phyloP scores from a whole-genome alignment of 1,284 basidiomycete species.

The Hymenochaete sp. region DNA sequence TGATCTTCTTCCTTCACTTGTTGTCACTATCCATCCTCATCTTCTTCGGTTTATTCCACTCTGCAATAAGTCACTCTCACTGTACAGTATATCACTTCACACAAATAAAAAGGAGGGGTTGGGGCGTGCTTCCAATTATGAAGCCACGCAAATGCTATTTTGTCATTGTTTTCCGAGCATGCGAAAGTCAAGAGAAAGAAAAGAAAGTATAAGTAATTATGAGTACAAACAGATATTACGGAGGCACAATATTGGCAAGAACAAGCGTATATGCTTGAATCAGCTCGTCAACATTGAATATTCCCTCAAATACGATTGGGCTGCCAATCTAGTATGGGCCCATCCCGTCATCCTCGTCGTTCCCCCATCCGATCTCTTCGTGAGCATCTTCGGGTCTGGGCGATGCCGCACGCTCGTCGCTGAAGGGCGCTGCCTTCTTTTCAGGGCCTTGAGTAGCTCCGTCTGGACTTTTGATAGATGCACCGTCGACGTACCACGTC shows the following conservation, averaged over 20 bases:
- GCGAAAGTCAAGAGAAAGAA: too few species aligned
- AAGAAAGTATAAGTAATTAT: background rate
- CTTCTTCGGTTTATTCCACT: too few species aligned
- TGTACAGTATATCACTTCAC: too few species aligned
- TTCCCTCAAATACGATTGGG: background rate
- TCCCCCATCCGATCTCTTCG: conserved; percentile 32
- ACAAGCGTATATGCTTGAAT: background rate
- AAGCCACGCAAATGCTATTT: too few species aligned
- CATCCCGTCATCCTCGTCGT: conserved; percentile 22
- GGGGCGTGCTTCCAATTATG: too few species aligned
- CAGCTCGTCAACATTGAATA: background rate
- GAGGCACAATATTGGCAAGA: background rate
- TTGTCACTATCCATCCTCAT: too few species aligned
- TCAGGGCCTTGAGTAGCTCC: conserved; percentile 10
- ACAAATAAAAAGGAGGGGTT: too few species aligned
- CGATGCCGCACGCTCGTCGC: conserved; percentile 19
- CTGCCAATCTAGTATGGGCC: too few species aligned
- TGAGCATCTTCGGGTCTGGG: conserved; percentile 31
- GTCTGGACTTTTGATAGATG: conserved; percentile 16
- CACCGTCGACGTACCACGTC: conserved; percentile 47
- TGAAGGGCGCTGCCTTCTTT: conserved; percentile 9
- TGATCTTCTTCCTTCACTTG: background rate
- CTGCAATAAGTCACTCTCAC: too few species aligned
- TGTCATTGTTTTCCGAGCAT: too few species aligned
- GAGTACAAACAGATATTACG: background rate